A percentile compares a stretch with the other conserved stretches of the same genome.
phyloP scores from a whole-genome alignment of 257 asterid genomes.

The Nicotiana sylvestris region DNA sequence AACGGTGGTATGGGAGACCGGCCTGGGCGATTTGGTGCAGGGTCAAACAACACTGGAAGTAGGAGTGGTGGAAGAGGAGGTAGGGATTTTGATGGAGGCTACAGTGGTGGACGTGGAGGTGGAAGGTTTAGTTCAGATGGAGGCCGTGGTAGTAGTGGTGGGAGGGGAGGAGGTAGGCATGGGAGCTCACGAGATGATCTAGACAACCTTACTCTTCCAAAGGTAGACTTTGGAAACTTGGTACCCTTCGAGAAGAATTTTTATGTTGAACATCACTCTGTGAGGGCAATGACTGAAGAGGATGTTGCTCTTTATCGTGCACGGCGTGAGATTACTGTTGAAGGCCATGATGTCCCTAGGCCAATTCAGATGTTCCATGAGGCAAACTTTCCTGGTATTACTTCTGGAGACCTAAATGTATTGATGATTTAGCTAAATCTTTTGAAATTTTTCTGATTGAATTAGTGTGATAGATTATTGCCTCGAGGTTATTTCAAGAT shows the following conservation, averaged over 20 bases:
- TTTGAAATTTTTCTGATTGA: conserved; percentile 15
- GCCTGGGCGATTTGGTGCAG: conserved; percentile 33
- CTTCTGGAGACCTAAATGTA: background rate
- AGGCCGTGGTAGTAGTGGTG: conserved; percentile 36
- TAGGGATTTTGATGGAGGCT: conserved; percentile 22
- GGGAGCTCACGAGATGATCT: conserved; percentile 59
- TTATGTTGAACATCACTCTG: conserved; percentile 67
- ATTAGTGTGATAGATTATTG: conserved; percentile 51
- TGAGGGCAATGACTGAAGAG: conserved; percentile 69
- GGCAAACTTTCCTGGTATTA: conserved; percentile 78
- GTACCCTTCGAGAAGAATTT: conserved; percentile 76
- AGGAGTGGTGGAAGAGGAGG: conserved; percentile 20
- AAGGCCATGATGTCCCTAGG: conserved; percentile 77
- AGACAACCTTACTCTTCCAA: conserved; percentile 64
- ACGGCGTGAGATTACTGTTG: conserved; percentile 63
- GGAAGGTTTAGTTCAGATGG: conserved; percentile 38
- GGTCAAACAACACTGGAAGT: conserved; percentile 3
- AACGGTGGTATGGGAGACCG: conserved; percentile 42
- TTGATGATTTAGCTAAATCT: background rate
- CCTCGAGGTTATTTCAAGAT: conserved; percentile 71
- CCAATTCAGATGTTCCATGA: conserved; percentile 78
- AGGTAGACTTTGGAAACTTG: conserved; percentile 70
- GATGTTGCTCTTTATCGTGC: conserved; percentile 68
- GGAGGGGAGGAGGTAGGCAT: conserved; percentile 48
- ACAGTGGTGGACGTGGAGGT: conserved; percentile 17